These are phyloP conservation scores for Hypoxylon sp. DNA, from an alignment of 2,329 filamentous ascomycete species.

Conservation along the genomic window DNA sequence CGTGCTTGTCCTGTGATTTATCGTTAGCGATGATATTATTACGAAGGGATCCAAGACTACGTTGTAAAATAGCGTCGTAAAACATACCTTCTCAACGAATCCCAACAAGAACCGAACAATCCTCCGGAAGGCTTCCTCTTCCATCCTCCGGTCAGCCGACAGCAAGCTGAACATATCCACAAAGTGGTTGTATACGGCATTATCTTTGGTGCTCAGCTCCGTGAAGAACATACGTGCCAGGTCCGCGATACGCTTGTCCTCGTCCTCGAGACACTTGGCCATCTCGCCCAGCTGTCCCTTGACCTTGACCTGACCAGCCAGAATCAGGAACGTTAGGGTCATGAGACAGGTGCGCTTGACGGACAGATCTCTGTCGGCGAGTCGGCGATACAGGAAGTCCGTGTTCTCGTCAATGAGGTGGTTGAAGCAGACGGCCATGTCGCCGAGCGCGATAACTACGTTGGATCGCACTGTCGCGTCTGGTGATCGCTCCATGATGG, in stretches of 20 bases:
- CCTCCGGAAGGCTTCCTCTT: conserved; percentile 86
- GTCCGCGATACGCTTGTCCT: conserved; percentile 94
- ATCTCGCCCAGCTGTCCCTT: conserved; percentile 99
- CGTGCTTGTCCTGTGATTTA: conserved; percentile 86
- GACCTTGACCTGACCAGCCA: conserved; percentile 98
- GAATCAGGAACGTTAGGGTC: conserved; percentile 97
- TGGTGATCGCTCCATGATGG: conserved; percentile 94
- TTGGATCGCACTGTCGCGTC: conserved; percentile 96
- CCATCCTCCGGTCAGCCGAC: conserved; percentile 81
- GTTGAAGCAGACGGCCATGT: conserved; percentile 99
- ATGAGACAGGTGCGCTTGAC: conserved; percentile 98
- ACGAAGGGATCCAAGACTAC: conserved; percentile 12
- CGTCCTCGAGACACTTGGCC: conserved; percentile 98
- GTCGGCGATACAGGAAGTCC: conserved; percentile 93
- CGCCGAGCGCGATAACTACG: conserved; percentile 94
- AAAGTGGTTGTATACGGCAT: conserved; percentile 99
- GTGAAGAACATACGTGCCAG: conserved; percentile 98
- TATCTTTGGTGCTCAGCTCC: conserved; percentile 97
- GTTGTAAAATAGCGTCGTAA: not conserved
- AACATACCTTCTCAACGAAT: conserved; percentile 93
- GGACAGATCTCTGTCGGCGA: conserved; percentile 88
- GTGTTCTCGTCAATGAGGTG: conserved; percentile 99
- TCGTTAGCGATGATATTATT: conserved; percentile 21
- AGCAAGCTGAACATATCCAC: conserved; percentile 98
- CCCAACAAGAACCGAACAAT: conserved; percentile 94